phyloP scores from a whole-genome alignment of 257 asterid genomes.

The Nicotiana otophora region DNA sequence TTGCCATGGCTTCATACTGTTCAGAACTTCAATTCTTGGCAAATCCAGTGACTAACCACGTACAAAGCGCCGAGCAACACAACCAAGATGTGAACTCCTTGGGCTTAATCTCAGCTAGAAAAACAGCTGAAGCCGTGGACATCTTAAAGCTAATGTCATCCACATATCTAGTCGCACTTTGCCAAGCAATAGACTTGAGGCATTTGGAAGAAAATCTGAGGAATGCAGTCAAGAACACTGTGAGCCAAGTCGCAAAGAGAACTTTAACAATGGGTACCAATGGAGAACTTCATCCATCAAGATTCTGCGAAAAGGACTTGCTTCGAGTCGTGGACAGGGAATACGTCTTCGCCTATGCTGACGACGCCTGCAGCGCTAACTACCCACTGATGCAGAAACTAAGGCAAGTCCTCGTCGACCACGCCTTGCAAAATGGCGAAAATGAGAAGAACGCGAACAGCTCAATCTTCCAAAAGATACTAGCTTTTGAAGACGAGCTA shows the following conservation, averaged over 20 bases:
- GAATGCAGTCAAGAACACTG: slow-evolving; percentile 39
- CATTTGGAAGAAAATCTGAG: slow-evolving; percentile 45
- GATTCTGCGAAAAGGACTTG: slow-evolving; percentile 46
- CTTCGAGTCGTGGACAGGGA: slow-evolving; percentile 42
- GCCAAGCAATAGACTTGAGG: slow-evolving; percentile 46
- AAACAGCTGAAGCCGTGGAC: slow-evolving; percentile 44
- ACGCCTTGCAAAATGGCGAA: slow-evolving; percentile 38
- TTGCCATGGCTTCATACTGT: slow-evolving; percentile 54
- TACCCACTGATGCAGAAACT: slow-evolving; percentile 47
- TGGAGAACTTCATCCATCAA: slow-evolving; percentile 49
- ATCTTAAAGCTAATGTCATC: slow-evolving; percentile 47
- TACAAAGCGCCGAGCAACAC: slow-evolving; percentile 52
- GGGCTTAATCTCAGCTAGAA: slow-evolving; percentile 44
- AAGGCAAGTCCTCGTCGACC: slow-evolving; percentile 42
- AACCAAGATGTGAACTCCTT: slow-evolving; percentile 53
- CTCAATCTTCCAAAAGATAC: slow-evolving; percentile 47
- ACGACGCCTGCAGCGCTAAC: slow-evolving; percentile 41
- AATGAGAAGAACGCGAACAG: slow-evolving; percentile 31
- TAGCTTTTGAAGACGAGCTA: slow-evolving; percentile 39
- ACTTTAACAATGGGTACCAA: slow-evolving; percentile 38
- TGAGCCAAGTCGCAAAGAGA: slow-evolving; percentile 44
- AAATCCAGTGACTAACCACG: slow-evolving; percentile 48
- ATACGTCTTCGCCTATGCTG: slow-evolving; percentile 32
- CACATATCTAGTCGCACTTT: slow-evolving; percentile 41
- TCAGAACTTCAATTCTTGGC: slow-evolving; percentile 51